Conservation (phyloP, 1,139 yeast genomes). For the Geotrichum phurueaensis region DNA sequence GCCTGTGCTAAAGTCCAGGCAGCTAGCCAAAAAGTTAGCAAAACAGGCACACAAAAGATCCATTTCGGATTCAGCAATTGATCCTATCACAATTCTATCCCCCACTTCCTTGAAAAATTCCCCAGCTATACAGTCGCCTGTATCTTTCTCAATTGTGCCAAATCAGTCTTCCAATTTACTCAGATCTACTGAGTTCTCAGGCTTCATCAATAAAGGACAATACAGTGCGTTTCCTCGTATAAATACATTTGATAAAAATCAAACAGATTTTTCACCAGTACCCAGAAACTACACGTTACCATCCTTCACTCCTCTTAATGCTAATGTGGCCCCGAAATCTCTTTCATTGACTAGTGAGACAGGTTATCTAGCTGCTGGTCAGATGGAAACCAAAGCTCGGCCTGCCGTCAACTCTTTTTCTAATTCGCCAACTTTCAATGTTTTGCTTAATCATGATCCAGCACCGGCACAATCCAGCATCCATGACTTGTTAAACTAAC, state of each 20-base stretch:
- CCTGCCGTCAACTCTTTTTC: neutral
- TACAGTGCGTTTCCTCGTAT: neutral
- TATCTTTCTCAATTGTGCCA: neutral
- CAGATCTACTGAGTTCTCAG: neutral
- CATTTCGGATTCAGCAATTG: neutral
- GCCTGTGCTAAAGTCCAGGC: neutral
- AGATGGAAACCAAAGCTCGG: neutral
- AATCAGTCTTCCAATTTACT: neutral
- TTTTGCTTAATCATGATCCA: constrained; percentile 6
- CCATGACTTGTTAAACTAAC: neutral
- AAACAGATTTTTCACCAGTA: neutral
- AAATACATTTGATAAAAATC: neutral
- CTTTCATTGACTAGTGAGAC: neutral
- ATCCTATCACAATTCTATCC: neutral
- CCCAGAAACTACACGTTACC: neutral
- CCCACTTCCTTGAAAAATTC: neutral
- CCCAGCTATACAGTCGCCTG: neutral
- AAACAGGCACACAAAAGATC: constrained; percentile 5
- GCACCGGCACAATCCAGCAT: constrained; percentile 3
- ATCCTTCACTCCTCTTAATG: neutral
- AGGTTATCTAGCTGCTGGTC: neutral
- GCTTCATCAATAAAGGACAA: neutral
- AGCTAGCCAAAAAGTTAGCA: neutral
- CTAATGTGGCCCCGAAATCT: neutral
- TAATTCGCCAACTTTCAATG: neutral